A percentile compares a stretch with the other conserved stretches of the same genome.
Evolutionary conservation across 164 flowering plant species (phyloP).

Genomic region (Vitis labrusca): DNA sequence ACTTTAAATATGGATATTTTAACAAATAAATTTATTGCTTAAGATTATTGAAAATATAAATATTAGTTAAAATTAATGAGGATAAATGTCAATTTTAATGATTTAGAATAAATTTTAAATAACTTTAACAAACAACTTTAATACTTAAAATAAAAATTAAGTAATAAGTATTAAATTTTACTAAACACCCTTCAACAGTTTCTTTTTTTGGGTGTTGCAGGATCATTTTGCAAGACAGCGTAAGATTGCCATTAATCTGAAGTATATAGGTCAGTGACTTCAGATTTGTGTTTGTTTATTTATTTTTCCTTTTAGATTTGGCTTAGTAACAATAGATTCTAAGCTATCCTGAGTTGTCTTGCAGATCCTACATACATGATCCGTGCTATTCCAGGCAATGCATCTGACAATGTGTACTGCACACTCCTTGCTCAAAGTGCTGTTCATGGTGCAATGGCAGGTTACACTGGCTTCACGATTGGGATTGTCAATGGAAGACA

Average conservation of each 20-base stretch:
- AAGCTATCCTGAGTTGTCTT: background rate
- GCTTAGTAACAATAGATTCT: background rate
- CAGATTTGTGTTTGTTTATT: background rate
- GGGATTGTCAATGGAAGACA: slow-evolving; percentile 58
- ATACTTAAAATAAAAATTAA: no score
- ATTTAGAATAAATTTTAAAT: no score
- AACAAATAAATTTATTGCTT: no score
- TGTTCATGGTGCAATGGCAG: slow-evolving; percentile 76
- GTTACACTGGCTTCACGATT: slow-evolving; percentile 58
- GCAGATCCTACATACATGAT: slow-evolving; percentile 86
- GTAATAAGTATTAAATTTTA: no score
- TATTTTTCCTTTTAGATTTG: background rate
- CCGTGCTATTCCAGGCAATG: slow-evolving; percentile 72
- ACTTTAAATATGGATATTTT: no score
- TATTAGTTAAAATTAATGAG: no score
- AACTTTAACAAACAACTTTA: no score
- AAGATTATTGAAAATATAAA: no score
- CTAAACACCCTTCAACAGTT: background rate
- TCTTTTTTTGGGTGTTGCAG: slow-evolving; percentile 22
- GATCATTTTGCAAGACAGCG: slow-evolving; percentile 37
- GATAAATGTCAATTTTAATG: no score
- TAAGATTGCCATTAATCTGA: slow-evolving; percentile 41
- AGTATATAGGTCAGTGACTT: slow-evolving; percentile 45
- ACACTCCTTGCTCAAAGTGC: slow-evolving; percentile 78
- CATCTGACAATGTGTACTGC: slow-evolving; percentile 72